A percentile compares a stretch with the other conserved stretches of the same genome.
phyloP scores from a whole-genome alignment of 352 stramenopile species.

The Sclerospora graminicola region DNA sequence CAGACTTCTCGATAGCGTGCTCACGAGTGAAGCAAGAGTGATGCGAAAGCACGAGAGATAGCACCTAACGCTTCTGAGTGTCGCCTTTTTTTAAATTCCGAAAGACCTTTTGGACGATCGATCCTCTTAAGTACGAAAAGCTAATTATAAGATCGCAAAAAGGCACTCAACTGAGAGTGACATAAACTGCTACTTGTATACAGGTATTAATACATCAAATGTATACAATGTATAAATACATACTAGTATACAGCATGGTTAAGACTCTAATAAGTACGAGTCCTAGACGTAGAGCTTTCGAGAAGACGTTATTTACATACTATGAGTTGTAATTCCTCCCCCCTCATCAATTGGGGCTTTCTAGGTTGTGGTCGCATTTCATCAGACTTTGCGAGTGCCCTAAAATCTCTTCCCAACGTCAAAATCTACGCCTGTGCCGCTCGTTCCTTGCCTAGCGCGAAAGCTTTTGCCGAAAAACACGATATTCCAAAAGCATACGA shows the following conservation, averaged over 20 bases:
- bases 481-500: constrained; percentile 40
- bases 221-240: too few relatives aligned
- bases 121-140: constrained; percentile 2
- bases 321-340: not conserved
- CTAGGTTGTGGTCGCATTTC: constrained; percentile 62
- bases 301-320: not conserved
- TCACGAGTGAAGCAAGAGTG: constrained; percentile 13
- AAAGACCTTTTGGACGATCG: too few relatives aligned
- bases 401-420: constrained; percentile 18
- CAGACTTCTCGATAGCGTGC: not conserved
- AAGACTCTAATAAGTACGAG: not conserved
- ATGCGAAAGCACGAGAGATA: constrained; percentile 7
- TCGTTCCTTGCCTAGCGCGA: constrained; percentile 31
- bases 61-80: not conserved
- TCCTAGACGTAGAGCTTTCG: not conserved
- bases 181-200: too few relatives aligned
- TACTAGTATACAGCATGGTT: too few relatives aligned
- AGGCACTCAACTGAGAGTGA: constrained; percentile 1
- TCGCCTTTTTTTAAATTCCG: constrained; percentile 6
- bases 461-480: constrained; percentile 33
- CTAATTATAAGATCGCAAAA: constrained; percentile 8
- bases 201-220: too few relatives aligned
- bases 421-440: constrained; percentile 39
- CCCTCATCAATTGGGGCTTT: constrained; percentile 47
- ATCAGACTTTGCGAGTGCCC: constrained; percentile 43